Base-by-base conservation (phyloP, 2,329 filamentous ascomycete genomes). In the Aspergillus aculeatinus region DNA sequence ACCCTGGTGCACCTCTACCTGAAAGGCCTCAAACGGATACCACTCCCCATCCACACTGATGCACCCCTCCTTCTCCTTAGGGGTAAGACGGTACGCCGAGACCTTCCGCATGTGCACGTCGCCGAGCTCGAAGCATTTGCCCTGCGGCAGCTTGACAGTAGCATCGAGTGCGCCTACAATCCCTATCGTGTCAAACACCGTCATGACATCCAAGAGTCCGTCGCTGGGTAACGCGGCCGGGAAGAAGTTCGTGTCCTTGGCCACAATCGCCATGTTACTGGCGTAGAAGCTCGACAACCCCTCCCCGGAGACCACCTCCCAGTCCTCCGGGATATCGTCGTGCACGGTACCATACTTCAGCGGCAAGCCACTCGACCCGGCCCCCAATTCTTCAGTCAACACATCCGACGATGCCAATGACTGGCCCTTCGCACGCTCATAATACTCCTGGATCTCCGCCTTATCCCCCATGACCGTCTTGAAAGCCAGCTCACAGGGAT, bases 221-320 rank as follows among this genome's bases (percentile, higher is more conserved):
- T 98, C 94, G 48, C 86, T 87, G 16, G 92, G 89, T 5, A 94
- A 83, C 0, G 93, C 85, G 1, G 91, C 88, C 7, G n/a, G 91
- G 82, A 81, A 98, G 79, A 98, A 96, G 70, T 93, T 92, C 60
- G 88, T 83, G 65, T 93, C 88, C 7, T 91, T 83, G 0, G 92
- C 88, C 92, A 98, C 96, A 76, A 89, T 95, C 25, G 89, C 87
- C 88, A 98, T 95, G 75, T 97, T 98, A 63, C 95, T 94, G 42
- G 88, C 90, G 77, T 96, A 98, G 74, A 98, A 96, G 70, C 90
- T 96, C 48, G 92, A 92, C 58, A 98, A 80, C 35, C 89, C 90
- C 62, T 94, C 86, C 63, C 89, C 84, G 0, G 89, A 85, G 2
- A 89, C 77, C n/a, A 89, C 78, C 62, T 89, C 83, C 92, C 94